A percentile compares a stretch with the other conserved stretches of the same genome.
phyloP scores from a whole-genome alignment of 2,329 filamentous ascomycete genomes.

The Aspergillus viridinutans region DNA sequence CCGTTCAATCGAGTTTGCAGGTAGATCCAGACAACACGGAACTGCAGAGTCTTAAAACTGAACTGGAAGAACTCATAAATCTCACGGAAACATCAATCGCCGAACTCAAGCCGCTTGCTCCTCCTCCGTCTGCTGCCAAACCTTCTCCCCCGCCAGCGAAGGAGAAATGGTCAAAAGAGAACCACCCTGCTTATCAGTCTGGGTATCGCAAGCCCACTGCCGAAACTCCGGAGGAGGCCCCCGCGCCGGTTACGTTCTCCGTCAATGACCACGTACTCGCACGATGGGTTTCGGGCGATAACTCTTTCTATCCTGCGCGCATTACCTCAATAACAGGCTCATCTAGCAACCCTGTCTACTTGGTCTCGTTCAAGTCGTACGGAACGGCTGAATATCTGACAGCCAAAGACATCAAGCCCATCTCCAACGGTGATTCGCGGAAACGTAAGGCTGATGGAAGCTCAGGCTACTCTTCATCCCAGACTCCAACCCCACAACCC shows the following conservation, averaged over 20 bases:
- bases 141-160: constrained; percentile 52
- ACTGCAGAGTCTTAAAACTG: constrained; percentile 69
- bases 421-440: constrained; percentile 62
- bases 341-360: constrained; percentile 83
- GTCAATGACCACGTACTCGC: constrained; percentile 89
- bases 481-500: constrained; percentile 38
- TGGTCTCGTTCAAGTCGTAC: constrained; percentile 93
- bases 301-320: constrained; percentile 82
- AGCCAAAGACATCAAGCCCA: constrained; percentile 76
- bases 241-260: constrained; percentile 59
- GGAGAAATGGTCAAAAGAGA: constrained; percentile 75
- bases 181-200: constrained; percentile 72
- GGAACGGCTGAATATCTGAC: constrained; percentile 72
- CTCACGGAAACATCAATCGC: constrained; percentile 75
- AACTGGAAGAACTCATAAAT: constrained; percentile 77
- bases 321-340: constrained; percentile 94
- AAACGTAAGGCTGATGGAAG: constrained; percentile 83
- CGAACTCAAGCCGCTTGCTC: constrained; percentile 64
- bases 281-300: constrained; percentile 87
- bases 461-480: constrained; percentile 49
- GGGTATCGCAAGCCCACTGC: constrained; percentile 45
- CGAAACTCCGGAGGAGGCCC: constrained; percentile 50
- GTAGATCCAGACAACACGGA: constrained; percentile 77
- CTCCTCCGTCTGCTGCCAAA: constrained; percentile 45
- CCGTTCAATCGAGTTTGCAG: constrained; percentile 69